phyloP scores from a whole-genome alignment of 306 rosid species.

The Clitoria ternatea region DNA sequence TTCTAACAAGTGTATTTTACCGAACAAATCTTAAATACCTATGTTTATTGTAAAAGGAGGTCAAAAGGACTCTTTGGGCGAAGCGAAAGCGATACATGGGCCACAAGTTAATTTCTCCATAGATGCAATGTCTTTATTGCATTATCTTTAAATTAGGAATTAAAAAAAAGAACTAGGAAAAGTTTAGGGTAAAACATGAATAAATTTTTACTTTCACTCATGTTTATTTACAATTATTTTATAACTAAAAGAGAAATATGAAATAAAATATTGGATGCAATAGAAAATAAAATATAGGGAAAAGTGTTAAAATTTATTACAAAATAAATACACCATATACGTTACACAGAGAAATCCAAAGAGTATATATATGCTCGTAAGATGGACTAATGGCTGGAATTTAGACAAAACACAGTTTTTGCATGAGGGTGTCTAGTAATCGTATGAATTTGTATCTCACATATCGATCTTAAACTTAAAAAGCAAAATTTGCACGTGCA shows the following conservation, averaged over 20 bases:
- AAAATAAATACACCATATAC: neutral
- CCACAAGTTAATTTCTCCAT: neutral
- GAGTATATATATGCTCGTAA: neutral
- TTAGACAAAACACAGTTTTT: neutral
- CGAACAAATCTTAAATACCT: no score
- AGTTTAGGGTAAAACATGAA: neutral
- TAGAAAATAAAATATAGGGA: neutral
- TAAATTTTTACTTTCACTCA: no score
- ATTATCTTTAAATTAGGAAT: neutral
- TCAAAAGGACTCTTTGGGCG: neutral
- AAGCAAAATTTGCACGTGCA: conserved; percentile 15
- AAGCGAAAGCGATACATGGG: neutral
- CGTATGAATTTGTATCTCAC: neutral
- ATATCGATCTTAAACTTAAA: neutral
- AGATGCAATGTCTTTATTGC: neutral
- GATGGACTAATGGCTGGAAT: neutral
- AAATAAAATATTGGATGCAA: neutral
- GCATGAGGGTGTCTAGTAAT: neutral
- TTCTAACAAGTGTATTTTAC: no score
- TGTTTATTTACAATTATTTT: neutral
- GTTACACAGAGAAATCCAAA: neutral
- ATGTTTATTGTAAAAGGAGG: no score
- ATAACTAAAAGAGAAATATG: neutral
- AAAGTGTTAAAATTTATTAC: neutral
- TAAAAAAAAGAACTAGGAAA: no score